Conservation (phyloP, 2,329 filamentous ascomycete genomes). For the Botryotinia globosa region DNA sequence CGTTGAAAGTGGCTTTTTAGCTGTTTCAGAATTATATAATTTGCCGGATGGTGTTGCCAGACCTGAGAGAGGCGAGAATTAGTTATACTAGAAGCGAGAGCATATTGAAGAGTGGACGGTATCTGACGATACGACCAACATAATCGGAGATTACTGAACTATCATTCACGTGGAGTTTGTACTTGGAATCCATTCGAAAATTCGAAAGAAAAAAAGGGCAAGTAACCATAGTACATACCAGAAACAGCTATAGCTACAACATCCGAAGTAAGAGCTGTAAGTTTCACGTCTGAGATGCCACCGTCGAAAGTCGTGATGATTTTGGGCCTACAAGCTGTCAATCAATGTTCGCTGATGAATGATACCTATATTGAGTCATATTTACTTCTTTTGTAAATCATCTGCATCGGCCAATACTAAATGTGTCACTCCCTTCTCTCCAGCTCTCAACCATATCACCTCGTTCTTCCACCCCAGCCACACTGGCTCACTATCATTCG, state of each 20-base stretch:
- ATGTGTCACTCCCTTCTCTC: slow-evolving; percentile 49
- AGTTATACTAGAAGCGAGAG: not conserved
- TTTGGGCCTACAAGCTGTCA: slow-evolving; percentile 40
- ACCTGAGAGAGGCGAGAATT: slow-evolving; percentile 40
- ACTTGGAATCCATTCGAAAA: not conserved
- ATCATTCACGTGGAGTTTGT: not conserved
- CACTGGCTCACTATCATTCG: slow-evolving; percentile 64
- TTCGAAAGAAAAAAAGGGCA: not conserved
- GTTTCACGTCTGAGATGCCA: slow-evolving; percentile 57
- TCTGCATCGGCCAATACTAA: slow-evolving; percentile 34
- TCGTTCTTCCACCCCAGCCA: slow-evolving; percentile 56
- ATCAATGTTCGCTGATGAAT: not conserved
- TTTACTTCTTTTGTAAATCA: slow-evolving; percentile 31
- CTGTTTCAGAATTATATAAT: slow-evolving; percentile 63
- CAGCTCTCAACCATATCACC: slow-evolving; percentile 44
- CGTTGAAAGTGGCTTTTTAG: slow-evolving; percentile 57
- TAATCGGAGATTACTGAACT: not conserved
- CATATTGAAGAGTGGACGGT: too few relatives aligned
- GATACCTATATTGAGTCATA: slow-evolving; percentile 13
- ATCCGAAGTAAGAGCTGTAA: slow-evolving; percentile 49
- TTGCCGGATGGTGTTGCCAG: slow-evolving; percentile 65
- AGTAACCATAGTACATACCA: not conserved
- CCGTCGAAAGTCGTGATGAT: slow-evolving; percentile 51
- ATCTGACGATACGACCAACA: not conserved
- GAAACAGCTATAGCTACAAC: slow-evolving; percentile 57